Evolutionary conservation across 345 rosid genomes (phyloP), one percentile per base, ranked within the genome.

Genomic region (Boechera divaricarpa): DNA sequence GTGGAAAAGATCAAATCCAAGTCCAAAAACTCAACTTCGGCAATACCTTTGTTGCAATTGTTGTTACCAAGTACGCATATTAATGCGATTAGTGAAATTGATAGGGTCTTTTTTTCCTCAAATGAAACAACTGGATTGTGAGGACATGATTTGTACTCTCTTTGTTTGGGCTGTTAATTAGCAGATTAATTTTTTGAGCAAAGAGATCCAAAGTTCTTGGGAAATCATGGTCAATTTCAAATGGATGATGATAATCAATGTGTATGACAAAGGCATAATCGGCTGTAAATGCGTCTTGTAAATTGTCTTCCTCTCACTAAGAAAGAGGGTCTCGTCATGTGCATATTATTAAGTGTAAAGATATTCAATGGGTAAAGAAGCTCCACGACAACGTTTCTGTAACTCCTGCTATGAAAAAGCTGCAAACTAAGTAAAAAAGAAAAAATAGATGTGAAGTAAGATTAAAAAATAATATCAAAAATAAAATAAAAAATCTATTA

Each of bases 61-160:
- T 62, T 92, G 56, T 80, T 94, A 67, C 99, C 99, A 15, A 77
- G 71, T 47, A 86, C 90, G 44, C 87, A 87, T 66, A 53, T 86
- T 35, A 81, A 53, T 52, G 95, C 91, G 13, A 72, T 90, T 26
- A 68, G 63, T 51, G 91, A 89, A 77, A 87, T 94, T 7, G 86
- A 82, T 45, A 83, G 71, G 74, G 60, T 82, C 5, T 75, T 87
- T 33, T 65, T 80, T 35, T 64, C 82, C 63, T 70, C 74, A 5
- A 62, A 33, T 53, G 56, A 48, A 77, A 73, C 53, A 64, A 18
- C 26, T 75, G 62, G 21, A 55, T 51, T 44, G 28, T 49, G 68
- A 75, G 41, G 69, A 63, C 42, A 45, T 7, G 52, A 36, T 63
- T 9, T 10, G 31, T 68, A 59, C 4, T 63, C 45, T 15, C 51